Evolutionary conservation across 176 grass and related monocot species (phyloP).

Genomic region (Oryza glumipatula): DNA sequence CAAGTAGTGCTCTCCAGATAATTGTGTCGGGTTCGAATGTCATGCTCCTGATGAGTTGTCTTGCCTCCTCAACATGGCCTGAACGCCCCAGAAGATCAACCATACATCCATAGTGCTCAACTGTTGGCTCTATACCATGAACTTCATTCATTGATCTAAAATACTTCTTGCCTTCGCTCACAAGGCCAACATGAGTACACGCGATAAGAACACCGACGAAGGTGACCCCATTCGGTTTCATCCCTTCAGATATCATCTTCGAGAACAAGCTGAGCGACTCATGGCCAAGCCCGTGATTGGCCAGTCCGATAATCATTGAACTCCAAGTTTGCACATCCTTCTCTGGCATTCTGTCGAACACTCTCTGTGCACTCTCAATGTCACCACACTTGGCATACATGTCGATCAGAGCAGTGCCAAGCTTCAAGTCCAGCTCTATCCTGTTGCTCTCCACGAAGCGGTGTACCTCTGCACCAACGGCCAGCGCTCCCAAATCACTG

Average conservation of each 20-base stretch:
- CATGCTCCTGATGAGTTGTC: conserved; percentile 59
- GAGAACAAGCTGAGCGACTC: conserved; percentile 61
- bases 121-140: conserved; percentile 51
- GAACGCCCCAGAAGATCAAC: conserved; percentile 73
- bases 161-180: conserved; percentile 58
- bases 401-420: conserved; percentile 73
- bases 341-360: conserved; percentile 42
- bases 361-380: conserved; percentile 43
- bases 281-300: conserved; percentile 69
- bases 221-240: conserved; percentile 67
- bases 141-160: conserved; percentile 54
- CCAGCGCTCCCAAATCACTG: conserved; percentile 46
- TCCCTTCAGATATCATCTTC: conserved; percentile 52
- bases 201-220: conserved; percentile 68
- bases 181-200: conserved; percentile 69
- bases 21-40: conserved; percentile 58
- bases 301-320: conserved; percentile 61
- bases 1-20: conserved; percentile 79
- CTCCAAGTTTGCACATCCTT: conserved; percentile 76
- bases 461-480: conserved; percentile 48
- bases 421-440: conserved; percentile 61
- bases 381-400: conserved; percentile 93
- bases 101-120: conserved; percentile 78
- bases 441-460: conserved; percentile 40
- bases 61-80: conserved; percentile 61